Evolutionary conservation across 2,329 filamentous ascomycete genomes (phyloP).

Genomic region (Domatiomyces globalis): DNA sequence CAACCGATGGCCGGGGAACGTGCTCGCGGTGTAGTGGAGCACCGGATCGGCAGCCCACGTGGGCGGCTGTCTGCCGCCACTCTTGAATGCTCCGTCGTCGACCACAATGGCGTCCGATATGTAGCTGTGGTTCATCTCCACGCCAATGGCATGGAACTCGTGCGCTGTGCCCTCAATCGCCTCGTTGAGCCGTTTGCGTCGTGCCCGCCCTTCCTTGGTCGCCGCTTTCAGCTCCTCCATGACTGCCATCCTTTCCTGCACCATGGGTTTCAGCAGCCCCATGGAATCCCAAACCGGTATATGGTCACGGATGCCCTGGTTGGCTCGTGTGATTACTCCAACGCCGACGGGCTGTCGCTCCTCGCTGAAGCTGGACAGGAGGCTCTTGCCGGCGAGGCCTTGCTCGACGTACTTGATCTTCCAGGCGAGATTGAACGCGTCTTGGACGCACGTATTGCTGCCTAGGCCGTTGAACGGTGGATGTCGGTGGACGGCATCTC

Average conservation of each 20-base stretch:
- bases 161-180: conserved; percentile 32
- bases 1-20: conserved; percentile 45
- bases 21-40: conserved; percentile 33
- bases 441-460: conserved; percentile 26
- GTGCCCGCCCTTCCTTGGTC: conserved; percentile 25
- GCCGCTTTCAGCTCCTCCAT: conserved; percentile 31
- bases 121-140: conserved; percentile 48
- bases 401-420: conserved; percentile 23
- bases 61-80: conserved; percentile 2
- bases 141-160: conserved; percentile 43
- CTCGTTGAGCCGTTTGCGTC: conserved; percentile 28
- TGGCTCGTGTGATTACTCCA: conserved; percentile 42
- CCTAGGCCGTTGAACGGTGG: conserved; percentile 27
- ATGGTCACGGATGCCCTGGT: conserved; percentile 43
- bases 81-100: conserved; percentile 27
- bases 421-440: conserved; percentile 27
- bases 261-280: conserved; percentile 28
- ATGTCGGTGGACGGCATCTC: conserved; percentile 26
- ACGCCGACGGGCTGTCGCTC: conserved; percentile 25
- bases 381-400: conserved; percentile 20
- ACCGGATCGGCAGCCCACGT: conserved; percentile 27
- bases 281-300: conserved; percentile 32
- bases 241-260: conserved; percentile 27
- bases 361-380: conserved; percentile 23
- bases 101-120: conserved; percentile 29